A percentile compares a stretch with the other conserved stretches of the same genome.
These are phyloP conservation scores for Pisolithus albus DNA, from an alignment of 768 basidiomycete genomes.

Conservation along the genomic window DNA sequence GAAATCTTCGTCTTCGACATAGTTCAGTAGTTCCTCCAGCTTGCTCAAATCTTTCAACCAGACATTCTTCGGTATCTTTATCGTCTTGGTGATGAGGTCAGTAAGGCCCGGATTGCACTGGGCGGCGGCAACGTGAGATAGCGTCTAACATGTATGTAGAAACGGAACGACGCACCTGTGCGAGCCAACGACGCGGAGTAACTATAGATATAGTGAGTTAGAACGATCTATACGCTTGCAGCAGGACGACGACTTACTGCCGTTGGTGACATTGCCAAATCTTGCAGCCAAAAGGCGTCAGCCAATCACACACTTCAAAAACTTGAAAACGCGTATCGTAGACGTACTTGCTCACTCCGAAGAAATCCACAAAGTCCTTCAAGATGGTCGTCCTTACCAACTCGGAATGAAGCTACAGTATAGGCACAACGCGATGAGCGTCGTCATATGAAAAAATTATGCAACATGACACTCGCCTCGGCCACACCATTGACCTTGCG, in stretches of 20 bases:
- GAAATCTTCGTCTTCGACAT: conserved; percentile 69
- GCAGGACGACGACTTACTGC: conserved; percentile 48
- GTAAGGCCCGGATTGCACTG: conserved; percentile 88
- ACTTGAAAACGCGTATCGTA: not conserved
- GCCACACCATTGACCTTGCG: conserved; percentile 95
- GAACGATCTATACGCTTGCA: not conserved
- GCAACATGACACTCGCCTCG: conserved; percentile 41
- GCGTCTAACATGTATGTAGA: not conserved
- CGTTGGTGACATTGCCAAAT: conserved; percentile 91
- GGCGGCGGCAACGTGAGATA: not conserved
- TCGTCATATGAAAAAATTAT: not conserved
- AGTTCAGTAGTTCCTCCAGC: conserved; percentile 70
- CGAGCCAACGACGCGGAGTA: conserved; percentile 90
- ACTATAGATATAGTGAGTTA: conserved; percentile 34
- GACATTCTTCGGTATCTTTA: conserved; percentile 62
- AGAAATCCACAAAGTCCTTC: conserved; percentile 92
- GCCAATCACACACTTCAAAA: conserved; percentile 9
- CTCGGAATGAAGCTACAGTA: conserved; percentile 71
- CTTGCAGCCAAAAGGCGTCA: conserved; percentile 27
- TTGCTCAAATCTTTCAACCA: conserved; percentile 84
- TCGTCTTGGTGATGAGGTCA: conserved; percentile 74
- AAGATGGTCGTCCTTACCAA: conserved; percentile 78
- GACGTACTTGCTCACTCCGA: conserved; percentile 69
- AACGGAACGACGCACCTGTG: conserved; percentile 43
- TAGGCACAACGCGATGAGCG: not conserved